phyloP scores from a whole-genome alignment of 768 basidiomycete species.

The Leccinum truebloodii region DNA sequence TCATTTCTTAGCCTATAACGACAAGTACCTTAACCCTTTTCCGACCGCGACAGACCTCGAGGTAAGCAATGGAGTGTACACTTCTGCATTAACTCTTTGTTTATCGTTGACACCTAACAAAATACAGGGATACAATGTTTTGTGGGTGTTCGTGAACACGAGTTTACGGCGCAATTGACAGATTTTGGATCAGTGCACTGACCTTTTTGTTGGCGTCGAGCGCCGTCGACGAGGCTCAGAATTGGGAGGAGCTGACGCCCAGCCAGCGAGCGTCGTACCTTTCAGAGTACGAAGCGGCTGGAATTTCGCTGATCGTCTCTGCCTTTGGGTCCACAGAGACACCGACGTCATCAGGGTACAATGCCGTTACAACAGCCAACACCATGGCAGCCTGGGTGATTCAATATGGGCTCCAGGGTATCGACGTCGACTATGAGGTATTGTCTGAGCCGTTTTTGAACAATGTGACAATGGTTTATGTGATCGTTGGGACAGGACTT shows the following conservation, averaged over 20 bases:
- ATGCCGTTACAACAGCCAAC: conserved; percentile 43
- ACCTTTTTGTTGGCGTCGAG: conserved; percentile 45
- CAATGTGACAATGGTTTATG: neutral
- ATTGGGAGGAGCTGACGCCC: conserved; percentile 43
- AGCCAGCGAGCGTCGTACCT: conserved; percentile 42
- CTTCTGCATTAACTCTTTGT: neutral
- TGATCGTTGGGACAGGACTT: conserved; percentile 29
- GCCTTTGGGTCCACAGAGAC: conserved; percentile 47
- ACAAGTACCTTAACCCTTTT: conserved; percentile 42
- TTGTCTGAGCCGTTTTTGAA: neutral
- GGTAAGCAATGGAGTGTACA: conserved; percentile 27
- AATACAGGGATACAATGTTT: conserved; percentile 36
- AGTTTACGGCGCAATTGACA: neutral
- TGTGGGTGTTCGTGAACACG: conserved; percentile 19
- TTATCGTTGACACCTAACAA: neutral
- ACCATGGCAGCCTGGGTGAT: conserved; percentile 49
- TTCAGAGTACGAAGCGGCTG: conserved; percentile 50
- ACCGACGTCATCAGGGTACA: conserved; percentile 43
- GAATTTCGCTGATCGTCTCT: conserved; percentile 59
- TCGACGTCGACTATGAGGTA: conserved; percentile 58
- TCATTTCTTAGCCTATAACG: conserved; percentile 45
- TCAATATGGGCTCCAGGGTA: conserved; percentile 47
- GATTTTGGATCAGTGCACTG: conserved; percentile 29
- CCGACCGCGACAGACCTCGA: conserved; percentile 46
- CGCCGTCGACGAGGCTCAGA: conserved; percentile 44